Evolutionary conservation across 805 yeast genomes (phyloP), one percentile per base, ranked within the genome.

Genomic region (Candida corydali): DNA sequence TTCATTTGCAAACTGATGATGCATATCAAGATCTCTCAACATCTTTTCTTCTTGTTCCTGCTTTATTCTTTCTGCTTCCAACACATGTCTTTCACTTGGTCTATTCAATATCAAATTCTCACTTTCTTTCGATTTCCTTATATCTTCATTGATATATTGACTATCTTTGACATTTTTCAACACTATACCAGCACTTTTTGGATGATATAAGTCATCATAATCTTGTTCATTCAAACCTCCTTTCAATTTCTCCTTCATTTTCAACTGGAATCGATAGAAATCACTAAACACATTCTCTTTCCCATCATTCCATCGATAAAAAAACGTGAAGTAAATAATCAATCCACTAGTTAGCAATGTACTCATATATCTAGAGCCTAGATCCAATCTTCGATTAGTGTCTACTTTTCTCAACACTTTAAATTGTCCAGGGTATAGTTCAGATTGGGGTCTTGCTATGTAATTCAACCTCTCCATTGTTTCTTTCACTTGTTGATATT

Each of bases 221-320:
- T 86, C 89, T 43, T 72, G 72, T 8, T 70, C 77, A 4, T 73
- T 58, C 39, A 86, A 63, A 1, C 83, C 82, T n/a, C 71, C 42
- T 9, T 10, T 10, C 2, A 82, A 30, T 37, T 54, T 47, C 44
- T 79, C 80, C 51, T 84, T 76, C 31, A 73, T 30, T 26, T 73
- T 59, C 29, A 86, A 68, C 44, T 86, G 78, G 17, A 68, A 55
- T 34, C 91, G 59, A 55, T 85, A 78, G 34, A 83, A 77, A 27
- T 73, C 77, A 9, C 86, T 73, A 59, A 86, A 78, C 6, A 82
- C 78, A 50, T 86, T 80, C 39, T 86, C 91, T 44, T 75, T 74
- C 3, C 88, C 88, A 40, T 86, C 93, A 51, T 86, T 85, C 95
- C 95, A 86, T 36, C 87, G 65, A 55, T 80, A 75, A 60, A 85